phyloP scores from a whole-genome alignment of 2,329 filamentous ascomycete genomes.

The Samsoniella hepiali region DNA sequence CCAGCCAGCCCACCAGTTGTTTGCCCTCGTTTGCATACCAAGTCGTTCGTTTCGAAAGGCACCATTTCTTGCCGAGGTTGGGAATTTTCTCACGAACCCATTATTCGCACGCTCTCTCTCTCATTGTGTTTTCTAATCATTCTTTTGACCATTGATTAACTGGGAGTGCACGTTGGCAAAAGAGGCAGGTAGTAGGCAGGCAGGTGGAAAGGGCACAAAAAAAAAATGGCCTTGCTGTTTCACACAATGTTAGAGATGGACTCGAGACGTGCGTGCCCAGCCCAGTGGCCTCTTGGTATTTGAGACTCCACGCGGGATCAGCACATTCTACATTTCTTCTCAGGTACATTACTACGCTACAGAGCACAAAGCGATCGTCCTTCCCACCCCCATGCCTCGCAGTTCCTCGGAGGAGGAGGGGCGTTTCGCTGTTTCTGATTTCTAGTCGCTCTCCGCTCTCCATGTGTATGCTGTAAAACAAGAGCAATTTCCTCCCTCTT shows the following conservation, averaged over 20 bases:
- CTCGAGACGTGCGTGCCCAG: background rate
- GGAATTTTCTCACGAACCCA: too few species aligned
- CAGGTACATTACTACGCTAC: background rate
- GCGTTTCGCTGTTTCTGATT: background rate
- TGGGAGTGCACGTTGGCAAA: too few species aligned
- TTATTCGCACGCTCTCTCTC: too few species aligned
- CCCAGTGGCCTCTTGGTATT: background rate
- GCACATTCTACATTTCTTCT: background rate
- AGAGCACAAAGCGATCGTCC: background rate
- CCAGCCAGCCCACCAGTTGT: too few species aligned
- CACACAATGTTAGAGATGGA: slow-evolving; percentile 6
- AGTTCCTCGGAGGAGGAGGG: too few species aligned
- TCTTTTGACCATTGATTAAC: too few species aligned
- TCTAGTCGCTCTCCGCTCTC: background rate
- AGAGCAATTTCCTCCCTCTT: background rate
- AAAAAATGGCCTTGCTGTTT: background rate
- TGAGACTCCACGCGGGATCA: slow-evolving; percentile 1
- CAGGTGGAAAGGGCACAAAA: too few species aligned
- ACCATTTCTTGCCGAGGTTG: too few species aligned
- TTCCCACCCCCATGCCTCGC: background rate
- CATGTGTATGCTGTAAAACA: background rate
- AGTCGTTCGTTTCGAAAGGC: too few species aligned
- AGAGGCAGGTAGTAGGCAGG: too few species aligned
- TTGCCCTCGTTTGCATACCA: too few species aligned
- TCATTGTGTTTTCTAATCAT: too few species aligned